Conservation (phyloP, 2,329 filamentous ascomycete species). For the Gremmenia infestans region DNA sequence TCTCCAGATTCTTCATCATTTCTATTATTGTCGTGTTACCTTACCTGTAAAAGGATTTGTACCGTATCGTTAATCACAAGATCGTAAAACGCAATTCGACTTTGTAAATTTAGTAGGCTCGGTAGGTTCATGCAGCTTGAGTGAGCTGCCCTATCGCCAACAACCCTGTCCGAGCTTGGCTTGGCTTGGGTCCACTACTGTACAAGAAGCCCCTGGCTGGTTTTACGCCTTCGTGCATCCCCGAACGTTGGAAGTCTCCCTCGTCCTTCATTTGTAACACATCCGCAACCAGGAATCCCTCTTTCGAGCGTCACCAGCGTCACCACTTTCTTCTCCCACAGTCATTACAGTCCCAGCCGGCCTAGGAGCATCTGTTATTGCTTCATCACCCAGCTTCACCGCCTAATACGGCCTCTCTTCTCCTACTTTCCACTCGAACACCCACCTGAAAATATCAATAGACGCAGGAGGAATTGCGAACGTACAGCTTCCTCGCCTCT, state of each 20-base stretch:
- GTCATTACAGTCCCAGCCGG: slow-evolving; percentile 12
- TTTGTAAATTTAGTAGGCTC: neutral
- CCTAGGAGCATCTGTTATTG: slow-evolving; percentile 4
- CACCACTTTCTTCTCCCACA: slow-evolving; percentile 2
- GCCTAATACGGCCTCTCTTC: neutral
- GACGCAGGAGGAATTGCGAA: neutral
- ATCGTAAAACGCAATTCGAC: slow-evolving; percentile 4
- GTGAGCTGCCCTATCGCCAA: neutral
- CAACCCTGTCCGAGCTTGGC: slow-evolving; percentile 1
- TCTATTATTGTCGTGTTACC: neutral
- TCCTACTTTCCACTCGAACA: neutral
- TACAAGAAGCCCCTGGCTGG: neutral
- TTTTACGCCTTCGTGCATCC: neutral
- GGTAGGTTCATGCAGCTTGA: neutral
- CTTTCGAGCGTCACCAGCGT: neutral
- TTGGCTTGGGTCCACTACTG: too few species aligned
- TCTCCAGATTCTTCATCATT: neutral
- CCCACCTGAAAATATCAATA: neutral
- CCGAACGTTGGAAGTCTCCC: neutral
- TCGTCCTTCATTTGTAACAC: neutral
- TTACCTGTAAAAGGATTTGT: too few species aligned
- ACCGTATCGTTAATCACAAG: neutral
- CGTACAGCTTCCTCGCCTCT: too few species aligned
- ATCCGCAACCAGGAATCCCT: slow-evolving; percentile 3
- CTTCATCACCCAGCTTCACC: neutral